phyloP scores from a whole-genome alignment of 306 rosid species.

The Sindora glabra region DNA sequence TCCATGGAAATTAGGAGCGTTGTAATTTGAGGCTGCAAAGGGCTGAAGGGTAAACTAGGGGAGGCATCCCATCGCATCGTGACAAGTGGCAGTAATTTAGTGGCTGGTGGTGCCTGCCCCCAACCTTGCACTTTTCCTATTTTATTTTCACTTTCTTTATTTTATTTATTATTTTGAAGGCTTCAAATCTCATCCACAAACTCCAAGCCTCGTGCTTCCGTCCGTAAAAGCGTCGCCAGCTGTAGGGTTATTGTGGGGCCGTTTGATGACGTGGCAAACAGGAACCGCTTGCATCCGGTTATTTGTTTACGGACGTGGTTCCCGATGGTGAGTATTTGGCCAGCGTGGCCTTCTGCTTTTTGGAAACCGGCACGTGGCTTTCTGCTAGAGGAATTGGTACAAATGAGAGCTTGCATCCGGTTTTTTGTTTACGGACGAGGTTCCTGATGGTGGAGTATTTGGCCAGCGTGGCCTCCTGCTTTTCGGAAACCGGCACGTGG shows the following conservation, averaged over 20 bases:
- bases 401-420: slow-evolving; percentile 22
- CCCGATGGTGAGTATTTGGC: neutral
- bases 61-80: neutral
- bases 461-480: slow-evolving; percentile 2
- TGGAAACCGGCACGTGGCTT: slow-evolving; percentile 15
- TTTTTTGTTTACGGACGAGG: slow-evolving; percentile 2
- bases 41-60: slow-evolving; percentile 1
- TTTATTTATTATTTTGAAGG: neutral
- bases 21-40: slow-evolving; percentile 43
- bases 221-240: slow-evolving; percentile 61
- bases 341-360: slow-evolving; percentile 1
- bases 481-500: slow-evolving; percentile 12
- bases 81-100: slow-evolving; percentile 44
- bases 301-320: neutral
- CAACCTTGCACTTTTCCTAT: slow-evolving; percentile 46
- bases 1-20: neutral
- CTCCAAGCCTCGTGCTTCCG: slow-evolving; percentile 16
- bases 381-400: neutral
- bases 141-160: neutral
- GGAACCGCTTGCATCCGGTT: slow-evolving; percentile 23
- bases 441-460: neutral
- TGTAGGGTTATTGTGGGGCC: slow-evolving; percentile 47
- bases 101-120: slow-evolving; percentile 24
- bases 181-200: slow-evolving; percentile 70
- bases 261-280: slow-evolving; percentile 5